A percentile compares a stretch with the other conserved stretches of the same genome.
These are phyloP conservation scores for Cucumis hystrix DNA, from an alignment of 306 rosid species.

Conservation along the genomic window DNA sequence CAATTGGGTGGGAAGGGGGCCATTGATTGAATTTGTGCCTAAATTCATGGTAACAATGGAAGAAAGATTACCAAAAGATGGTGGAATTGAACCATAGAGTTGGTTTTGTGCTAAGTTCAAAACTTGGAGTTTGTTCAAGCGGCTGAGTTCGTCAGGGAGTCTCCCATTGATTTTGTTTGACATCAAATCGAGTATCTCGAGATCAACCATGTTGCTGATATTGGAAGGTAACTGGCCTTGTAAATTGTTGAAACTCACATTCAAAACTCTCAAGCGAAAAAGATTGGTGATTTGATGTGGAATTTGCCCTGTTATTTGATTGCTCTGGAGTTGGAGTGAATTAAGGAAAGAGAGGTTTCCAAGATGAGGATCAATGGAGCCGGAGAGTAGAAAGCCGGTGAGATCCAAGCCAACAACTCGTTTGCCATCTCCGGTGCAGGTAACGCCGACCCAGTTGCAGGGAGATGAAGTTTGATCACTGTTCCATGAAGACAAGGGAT, in stretches of 20 bases:
- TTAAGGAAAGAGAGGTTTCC: constrained; percentile 43
- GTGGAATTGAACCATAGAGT: constrained; percentile 33
- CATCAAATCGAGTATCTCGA: constrained; percentile 30
- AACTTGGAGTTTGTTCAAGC: constrained; percentile 31
- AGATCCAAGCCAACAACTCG: constrained; percentile 41
- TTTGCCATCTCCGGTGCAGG: constrained; percentile 19
- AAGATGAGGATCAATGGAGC: constrained; percentile 35
- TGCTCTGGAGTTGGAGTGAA: constrained; percentile 35
- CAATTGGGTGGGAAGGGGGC: constrained; percentile 33
- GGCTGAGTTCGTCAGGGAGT: constrained; percentile 27
- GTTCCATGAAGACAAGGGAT: constrained; percentile 25
- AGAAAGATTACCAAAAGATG: constrained; percentile 43
- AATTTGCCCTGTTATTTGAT: constrained; percentile 29
- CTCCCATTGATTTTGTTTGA: constrained; percentile 26
- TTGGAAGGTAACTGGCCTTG: constrained; percentile 34
- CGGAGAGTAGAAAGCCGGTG: constrained; percentile 30
- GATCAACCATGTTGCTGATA: constrained; percentile 21
- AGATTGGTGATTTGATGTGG: constrained; percentile 41
- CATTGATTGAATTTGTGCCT: constrained; percentile 44
- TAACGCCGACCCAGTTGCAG: constrained; percentile 55
- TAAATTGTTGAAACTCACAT: constrained; percentile 33
- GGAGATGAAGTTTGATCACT: constrained; percentile 20
- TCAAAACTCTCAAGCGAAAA: constrained; percentile 26
- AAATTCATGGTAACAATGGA: constrained; percentile 33
- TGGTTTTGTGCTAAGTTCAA: constrained; percentile 34